Evolutionary conservation across 2,329 filamentous ascomycete species (phyloP), one percentile per base, ranked within the genome.

Genomic region (Pseudocercospora vitis): DNA sequence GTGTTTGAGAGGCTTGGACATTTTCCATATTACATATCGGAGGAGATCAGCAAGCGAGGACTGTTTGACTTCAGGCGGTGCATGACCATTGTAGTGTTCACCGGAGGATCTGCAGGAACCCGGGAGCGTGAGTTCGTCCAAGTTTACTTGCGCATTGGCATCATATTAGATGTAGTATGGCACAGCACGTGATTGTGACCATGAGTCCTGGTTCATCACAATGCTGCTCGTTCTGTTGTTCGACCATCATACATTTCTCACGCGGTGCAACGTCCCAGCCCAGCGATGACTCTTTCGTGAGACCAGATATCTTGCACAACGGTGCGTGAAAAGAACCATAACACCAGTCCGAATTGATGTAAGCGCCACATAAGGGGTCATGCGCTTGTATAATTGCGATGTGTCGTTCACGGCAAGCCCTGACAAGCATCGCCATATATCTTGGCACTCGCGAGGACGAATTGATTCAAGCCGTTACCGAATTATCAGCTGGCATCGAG

Each of bases 41-140:
- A 42, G 37, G 37, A 42, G 37, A 12, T 2, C 12, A 24, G n/a
- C 7, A 9, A 24, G 37, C 37, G 35, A 39, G 18, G 35, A 18
- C 21, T 18, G 14, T 39, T 39, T 39, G 35, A 8, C 35, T 39
- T 39, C 19, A 9, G 35, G 19, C 35, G 18, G 11, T 19, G 19
- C 9, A 9, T 18, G 35, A 18, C 21, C 35, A 18, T 9, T 19
- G 26, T 4, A 39, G 35, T 18, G 35, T 18, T 39, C 35, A 39
- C 14, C 35, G 35, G 18, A 39, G 35, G 35, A 39, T 39, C 35
- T 39, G 35, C 35, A 39, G 35, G 18, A 39, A 39, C 35, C 35
- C 35, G 35, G 35, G 23, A 21, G 23, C 37, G 21, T n/a, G n/a
- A n/a, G n/a, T n/a, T n/a, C n/a, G 11, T 42, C 12, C 21, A 21